Evolutionary conservation across 495 filamentous ascomycete genomes (phyloP).

Genomic region (Penicillium simplicissimum): DNA sequence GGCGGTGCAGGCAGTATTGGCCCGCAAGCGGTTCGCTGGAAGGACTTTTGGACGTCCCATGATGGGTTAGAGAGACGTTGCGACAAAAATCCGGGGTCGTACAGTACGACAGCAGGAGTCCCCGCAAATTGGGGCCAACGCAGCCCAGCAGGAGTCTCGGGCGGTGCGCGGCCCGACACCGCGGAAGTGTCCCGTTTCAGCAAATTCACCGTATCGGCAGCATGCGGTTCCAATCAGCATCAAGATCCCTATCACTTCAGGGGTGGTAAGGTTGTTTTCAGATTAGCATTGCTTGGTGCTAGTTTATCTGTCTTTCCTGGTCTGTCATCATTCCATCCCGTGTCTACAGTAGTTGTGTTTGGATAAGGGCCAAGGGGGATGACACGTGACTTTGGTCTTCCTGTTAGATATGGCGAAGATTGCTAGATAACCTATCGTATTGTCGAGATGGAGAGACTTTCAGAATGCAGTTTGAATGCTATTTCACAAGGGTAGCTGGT

Average conservation of each 20-base stretch:
- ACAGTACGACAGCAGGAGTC: neutral
- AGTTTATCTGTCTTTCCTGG: too few species aligned
- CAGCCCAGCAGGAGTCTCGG: neutral
- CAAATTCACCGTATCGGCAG: neutral
- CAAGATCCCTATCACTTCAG: neutral
- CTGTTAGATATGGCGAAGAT: neutral
- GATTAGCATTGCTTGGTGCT: too few species aligned
- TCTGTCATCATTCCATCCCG: neutral
- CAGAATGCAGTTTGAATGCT: too few species aligned
- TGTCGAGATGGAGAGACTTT: too few species aligned
- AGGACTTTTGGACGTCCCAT: constrained; percentile 44
- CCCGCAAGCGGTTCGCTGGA: constrained; percentile 39
- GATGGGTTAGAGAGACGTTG: constrained; percentile 10
- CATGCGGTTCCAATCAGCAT: neutral
- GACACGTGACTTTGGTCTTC: neutral
- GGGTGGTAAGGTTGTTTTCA: too few species aligned
- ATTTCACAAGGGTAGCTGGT: too few species aligned
- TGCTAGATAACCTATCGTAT: too few species aligned
- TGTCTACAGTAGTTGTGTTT: neutral
- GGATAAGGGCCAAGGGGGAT: neutral
- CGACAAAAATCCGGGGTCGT: constrained; percentile 7
- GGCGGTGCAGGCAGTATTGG: constrained; percentile 37
- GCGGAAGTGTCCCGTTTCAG: neutral
- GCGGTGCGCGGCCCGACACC: neutral
- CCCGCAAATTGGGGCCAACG: neutral